Evolutionary conservation across 352 stramenopile genomes (phyloP), one percentile per base, ranked within the genome.

Genomic region (Pythium scleroteichum): DNA sequence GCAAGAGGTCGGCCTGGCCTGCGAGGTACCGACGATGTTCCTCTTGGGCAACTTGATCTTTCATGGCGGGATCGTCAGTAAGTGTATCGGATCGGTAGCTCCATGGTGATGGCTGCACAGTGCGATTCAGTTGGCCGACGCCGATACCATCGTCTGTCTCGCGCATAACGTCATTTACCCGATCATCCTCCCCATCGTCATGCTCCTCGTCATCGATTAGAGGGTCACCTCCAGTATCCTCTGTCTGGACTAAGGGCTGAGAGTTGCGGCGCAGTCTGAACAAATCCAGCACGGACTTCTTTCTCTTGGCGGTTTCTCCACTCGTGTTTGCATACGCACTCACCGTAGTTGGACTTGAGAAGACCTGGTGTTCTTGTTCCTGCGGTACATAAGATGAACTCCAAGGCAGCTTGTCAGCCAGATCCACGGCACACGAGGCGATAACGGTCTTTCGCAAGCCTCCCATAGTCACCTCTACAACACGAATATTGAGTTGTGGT

Each of bases 321-420:
- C 38, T 51, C 5, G 40, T 7, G 23, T 27, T 49, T 19, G 40
- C n/a, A 16, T 42, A n/a, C 19, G 23, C 41, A 10, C 10, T 19
- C 0, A 4, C 32, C 1, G 40, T 27, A n/a, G 59, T 68, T 8
- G 80, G 78, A 38, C 78, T 85, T 26, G 75, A 59, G 42, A 93
- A 93, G 5, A 58, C 59, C 5, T 35, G 5, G 5, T 10, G 5
- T 35, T 10, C 5, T 35, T 10, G 29, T 35, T 70, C 55, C 22
- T 35, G 27, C 46, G 50, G 68, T 16, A 73, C 68, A 53, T 83
- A 91, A 2, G 78, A 76, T 0, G 68, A 35, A 52, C 78, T 91
- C 84, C 84, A 93, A 1, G 84, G 84, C 27, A 93, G 44, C 59
- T 93, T 93, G 5, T 38, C 69, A 9, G 68, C 41, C 17, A 93